Evolutionary conservation across 2,329 filamentous ascomycete species (phyloP), one percentile per base, ranked within the genome.

Genomic region (Polychaeton citri): DNA sequence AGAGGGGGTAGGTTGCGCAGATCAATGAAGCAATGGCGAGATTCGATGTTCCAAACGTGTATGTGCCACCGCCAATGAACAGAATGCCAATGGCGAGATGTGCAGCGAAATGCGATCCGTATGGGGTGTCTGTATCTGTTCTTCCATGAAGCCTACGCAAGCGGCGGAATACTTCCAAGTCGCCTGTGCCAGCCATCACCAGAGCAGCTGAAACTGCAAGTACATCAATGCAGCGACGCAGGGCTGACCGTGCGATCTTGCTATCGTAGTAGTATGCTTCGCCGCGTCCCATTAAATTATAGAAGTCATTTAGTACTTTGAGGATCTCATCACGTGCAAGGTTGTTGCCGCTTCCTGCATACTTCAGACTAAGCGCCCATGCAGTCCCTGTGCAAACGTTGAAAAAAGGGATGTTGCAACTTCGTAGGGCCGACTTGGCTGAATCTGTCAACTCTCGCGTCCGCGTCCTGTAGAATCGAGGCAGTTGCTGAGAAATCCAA

Each of bases 151-250:
- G 72, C 12, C 82, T 76, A 12, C 90, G 80, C 20, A 98, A 69
- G 10, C 88, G 79, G 16, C 90, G 79, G 49, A 96, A 81, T 1
- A 94, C 78, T 2, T 74, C 63, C 15, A 98, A 65, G 52, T 98
- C 92, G 26, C 92, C 90, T 0, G 86, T 94, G 19, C 90, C 90
- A 5, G 92, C 86, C 88, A 96, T 96, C 35, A 96, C 84, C 2
- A 81, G 84, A 1, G 90, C 79, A 16, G 76, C 75, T 5, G 86
- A 81, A 5, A 98, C 65, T 1, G 84, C 84, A 8, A 95, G 62
- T 2, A 92, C 68, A 52, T 96, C 87, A 50, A 95, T 84, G 51
- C 90, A 96, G 65, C 92, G 92, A 24, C 85, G 74, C 2, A 87
- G 79, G 6, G 87, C 88, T 36, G 81, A 80, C 21, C 84, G 72